Evolutionary conservation across 106 monocot species (phyloP).

Genomic region (Platanthera zijinensis): DNA sequence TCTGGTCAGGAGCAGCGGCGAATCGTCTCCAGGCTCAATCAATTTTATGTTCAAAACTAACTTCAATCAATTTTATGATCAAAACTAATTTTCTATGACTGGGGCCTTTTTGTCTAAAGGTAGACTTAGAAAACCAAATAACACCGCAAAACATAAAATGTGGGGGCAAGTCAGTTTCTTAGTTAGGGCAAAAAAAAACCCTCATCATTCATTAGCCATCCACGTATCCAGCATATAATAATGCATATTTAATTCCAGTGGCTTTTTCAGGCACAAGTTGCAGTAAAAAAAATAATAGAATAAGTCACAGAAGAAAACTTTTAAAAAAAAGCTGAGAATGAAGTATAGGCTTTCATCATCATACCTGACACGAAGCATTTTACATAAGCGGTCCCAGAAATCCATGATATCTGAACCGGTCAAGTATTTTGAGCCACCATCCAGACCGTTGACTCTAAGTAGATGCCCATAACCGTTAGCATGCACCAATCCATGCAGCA

Average conservation of each 20-base stretch:
- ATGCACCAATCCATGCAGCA: slow-evolving; percentile 88
- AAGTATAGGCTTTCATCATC: background rate
- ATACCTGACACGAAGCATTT: slow-evolving; percentile 74
- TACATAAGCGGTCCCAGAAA: slow-evolving; percentile 91
- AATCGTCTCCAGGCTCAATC: too few relatives aligned
- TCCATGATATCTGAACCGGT: slow-evolving; percentile 69
- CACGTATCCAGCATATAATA: too few relatives aligned
- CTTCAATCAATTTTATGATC: too few relatives aligned
- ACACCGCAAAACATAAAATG: too few relatives aligned
- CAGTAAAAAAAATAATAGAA: background rate
- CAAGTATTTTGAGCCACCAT: slow-evolving; percentile 68
- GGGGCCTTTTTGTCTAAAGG: too few relatives aligned
- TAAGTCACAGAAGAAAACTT: background rate
- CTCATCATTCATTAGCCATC: too few relatives aligned
- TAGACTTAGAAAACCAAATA: too few relatives aligned
- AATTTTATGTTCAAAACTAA: too few relatives aligned
- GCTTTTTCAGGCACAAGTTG: background rate
- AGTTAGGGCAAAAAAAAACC: background rate
- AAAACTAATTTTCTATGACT: too few relatives aligned
- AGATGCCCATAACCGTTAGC: slow-evolving; percentile 90
- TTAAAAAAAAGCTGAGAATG: background rate
- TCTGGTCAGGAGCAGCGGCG: too few relatives aligned
- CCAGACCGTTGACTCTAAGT: slow-evolving; percentile 73
- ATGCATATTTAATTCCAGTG: too few relatives aligned
- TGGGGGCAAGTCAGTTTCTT: too few relatives aligned